phyloP scores from a whole-genome alignment of 2,329 filamentous ascomycete genomes.

The Pseudogymnoascus sp. region DNA sequence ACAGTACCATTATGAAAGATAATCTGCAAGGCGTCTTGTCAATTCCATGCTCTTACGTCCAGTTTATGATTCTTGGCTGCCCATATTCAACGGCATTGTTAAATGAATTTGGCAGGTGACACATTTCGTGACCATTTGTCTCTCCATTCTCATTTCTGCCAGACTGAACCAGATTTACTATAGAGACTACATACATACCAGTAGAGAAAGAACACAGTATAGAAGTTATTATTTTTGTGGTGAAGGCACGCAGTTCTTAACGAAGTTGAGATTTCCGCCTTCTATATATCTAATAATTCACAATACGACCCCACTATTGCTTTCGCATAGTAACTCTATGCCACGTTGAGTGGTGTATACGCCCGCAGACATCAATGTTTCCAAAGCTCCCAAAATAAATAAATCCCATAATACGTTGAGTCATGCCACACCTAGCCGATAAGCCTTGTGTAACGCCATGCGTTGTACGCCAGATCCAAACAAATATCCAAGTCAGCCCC shows the following conservation, averaged over 20 bases:
- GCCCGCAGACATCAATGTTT: neutral
- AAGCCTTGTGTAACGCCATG: neutral
- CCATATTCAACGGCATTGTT: neutral
- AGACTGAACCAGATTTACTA: neutral
- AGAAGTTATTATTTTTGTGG: neutral
- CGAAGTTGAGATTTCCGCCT: neutral
- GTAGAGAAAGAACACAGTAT: too few species aligned
- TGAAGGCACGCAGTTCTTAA: neutral
- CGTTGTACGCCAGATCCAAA: neutral
- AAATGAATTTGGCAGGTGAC: neutral
- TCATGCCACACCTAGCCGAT: neutral
- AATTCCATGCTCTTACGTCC: neutral
- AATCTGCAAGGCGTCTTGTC: neutral
- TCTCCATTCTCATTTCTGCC: neutral
- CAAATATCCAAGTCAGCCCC: neutral
- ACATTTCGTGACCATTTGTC: neutral
- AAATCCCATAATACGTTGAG: neutral
- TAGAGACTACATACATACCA: neutral
- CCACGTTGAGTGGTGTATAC: slow-evolving; percentile 6
- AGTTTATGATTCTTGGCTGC: neutral
- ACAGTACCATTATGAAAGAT: slow-evolving; percentile 8
- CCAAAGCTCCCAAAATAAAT: neutral
- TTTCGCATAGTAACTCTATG: neutral
- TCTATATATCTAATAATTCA: neutral
- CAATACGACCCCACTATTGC: neutral